Base-by-base conservation (phyloP, 2,329 filamentous ascomycete species). In the Akanthomyces dipterigenus region DNA sequence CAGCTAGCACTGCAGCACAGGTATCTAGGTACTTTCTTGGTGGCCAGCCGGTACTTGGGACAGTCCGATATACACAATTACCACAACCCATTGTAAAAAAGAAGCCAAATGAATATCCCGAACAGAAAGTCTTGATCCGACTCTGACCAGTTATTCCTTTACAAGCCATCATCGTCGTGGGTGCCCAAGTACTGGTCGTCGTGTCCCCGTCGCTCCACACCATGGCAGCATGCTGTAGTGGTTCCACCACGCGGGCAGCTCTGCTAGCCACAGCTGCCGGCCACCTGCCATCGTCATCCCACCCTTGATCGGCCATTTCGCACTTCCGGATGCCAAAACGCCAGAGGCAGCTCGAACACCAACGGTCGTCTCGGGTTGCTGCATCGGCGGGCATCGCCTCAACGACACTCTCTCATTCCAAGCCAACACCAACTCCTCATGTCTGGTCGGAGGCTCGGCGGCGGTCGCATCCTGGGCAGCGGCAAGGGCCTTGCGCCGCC, bases 401-500 rank as follows among this genome's bases (percentile, higher is more conserved):
- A 46, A 28, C 3, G 18, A 22, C 26, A 18, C 16, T 49, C 38
- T 31, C 18, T 16, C 14, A 3, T 28, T 6, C 7, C 5, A 57
- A 42, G 24, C 42, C 34, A 31, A 46, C 55, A 42, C 42, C 55
- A 20, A 24, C 61, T 57, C 65, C 64, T 69, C 74, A 96, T 96
- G 91, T 89, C 91, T 69, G 83, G 84, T 75, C 87, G 90, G 80
- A 93, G 89, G 80, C 84, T 97, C 74, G 93, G 93, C 76, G 93
- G 93, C 77, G 93, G 93, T 74, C 87, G 93, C 78, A 88, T 97
- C 71, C 80, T 97, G 69, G 93, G 93, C 70, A 96, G 84, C 77
- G 91, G 91, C 70, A 91, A 88, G 75, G 87, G 88, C 70, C 85
- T 96, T 69, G 89, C 88, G 67, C 89, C 91, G 69, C 81, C 83